phyloP scores from a whole-genome alignment of 2,329 filamentous ascomycete genomes.

The Domatiomyces catenatus region DNA sequence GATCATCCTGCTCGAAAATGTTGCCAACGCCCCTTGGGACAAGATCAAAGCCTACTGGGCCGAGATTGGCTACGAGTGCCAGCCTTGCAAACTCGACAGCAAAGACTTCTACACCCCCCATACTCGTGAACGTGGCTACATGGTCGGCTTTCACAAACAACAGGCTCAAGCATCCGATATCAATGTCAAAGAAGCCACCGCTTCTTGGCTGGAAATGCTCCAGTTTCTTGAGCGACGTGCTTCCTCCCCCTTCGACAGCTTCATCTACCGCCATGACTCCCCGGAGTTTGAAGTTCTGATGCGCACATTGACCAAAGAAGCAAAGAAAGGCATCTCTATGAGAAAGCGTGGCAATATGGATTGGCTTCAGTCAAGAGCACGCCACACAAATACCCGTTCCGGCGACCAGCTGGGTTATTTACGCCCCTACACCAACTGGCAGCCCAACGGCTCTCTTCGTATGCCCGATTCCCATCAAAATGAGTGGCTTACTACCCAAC shows the following conservation, averaged over 20 bases:
- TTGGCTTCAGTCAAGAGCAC: slow-evolving; percentile 44
- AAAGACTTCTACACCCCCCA: slow-evolving; percentile 63
- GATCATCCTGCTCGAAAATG: slow-evolving; percentile 59
- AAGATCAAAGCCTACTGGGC: slow-evolving; percentile 32
- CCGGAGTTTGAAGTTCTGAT: not conserved
- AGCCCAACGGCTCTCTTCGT: slow-evolving; percentile 36
- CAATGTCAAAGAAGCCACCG: slow-evolving; percentile 18
- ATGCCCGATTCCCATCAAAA: slow-evolving; percentile 42
- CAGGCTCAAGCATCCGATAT: slow-evolving; percentile 15
- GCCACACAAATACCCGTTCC: slow-evolving; percentile 43
- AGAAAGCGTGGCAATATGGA: slow-evolving; percentile 22
- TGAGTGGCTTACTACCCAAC: slow-evolving; percentile 35
- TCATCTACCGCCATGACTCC: slow-evolving; percentile 28
- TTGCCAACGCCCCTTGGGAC: slow-evolving; percentile 45
- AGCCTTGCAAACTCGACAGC: slow-evolving; percentile 42
- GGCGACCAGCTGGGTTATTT: slow-evolving; percentile 36
- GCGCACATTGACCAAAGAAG: not conserved
- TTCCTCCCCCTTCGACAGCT: slow-evolving; percentile 47
- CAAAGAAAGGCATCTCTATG: slow-evolving; percentile 24
- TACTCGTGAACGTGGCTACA: slow-evolving; percentile 46
- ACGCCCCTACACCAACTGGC: slow-evolving; percentile 46
- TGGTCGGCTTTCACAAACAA: slow-evolving; percentile 38
- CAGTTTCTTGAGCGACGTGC: slow-evolving; percentile 37
- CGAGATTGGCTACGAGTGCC: slow-evolving; percentile 41
- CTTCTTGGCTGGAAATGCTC: slow-evolving; percentile 34